Base-by-base conservation (phyloP, 352 stramenopile species). In the Phytophthora aleatoria region DNA sequence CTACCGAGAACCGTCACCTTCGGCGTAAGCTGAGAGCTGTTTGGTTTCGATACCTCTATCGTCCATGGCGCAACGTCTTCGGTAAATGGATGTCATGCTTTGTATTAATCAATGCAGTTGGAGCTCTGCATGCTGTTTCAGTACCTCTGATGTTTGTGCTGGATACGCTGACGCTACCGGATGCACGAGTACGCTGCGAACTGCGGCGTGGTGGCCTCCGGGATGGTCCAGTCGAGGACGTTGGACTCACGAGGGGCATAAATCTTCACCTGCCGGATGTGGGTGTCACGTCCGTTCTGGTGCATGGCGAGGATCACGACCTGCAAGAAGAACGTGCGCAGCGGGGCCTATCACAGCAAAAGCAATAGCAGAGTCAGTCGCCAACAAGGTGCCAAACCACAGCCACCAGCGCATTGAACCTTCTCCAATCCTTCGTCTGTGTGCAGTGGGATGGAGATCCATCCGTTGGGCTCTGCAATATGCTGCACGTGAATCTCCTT, bases 211-310 rank as follows among this genome's bases (percentile, higher is more conserved):
- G 85, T 82, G 8, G 73, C 61, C 56, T 89, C 80, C 2, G 79
- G 78, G 20, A 87, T 61, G 3, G 62, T 78, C 56, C 69, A 79
- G 58, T 87, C 79, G 9, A 94, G 57, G 15, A 74, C 60, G 24
- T 78, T 84, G 24, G 63, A 27, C 60, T 91, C 73, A 5, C 91
- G 73, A 13, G 92, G 90, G 15, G 92, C 84, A 69, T 89, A 98
- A 45, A 98, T 76, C 56, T 97, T 98, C 35, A 98, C 84, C 52
- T 98, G 95, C 27, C 97, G 87, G 27, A 99, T 93, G 64, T 99
- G 96, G 10, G 95, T 99, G 67, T 99, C 97, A 27, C 94, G 79
- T 30, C 97, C 97, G 77, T 99, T 99, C 78, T 99, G 97, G 74
- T 99, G 97, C 97, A 99, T 99, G 16, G 90, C 91, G 6, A 97